Conservation (phyloP, 306 rosid species). For the Dryas drummondii region DNA sequence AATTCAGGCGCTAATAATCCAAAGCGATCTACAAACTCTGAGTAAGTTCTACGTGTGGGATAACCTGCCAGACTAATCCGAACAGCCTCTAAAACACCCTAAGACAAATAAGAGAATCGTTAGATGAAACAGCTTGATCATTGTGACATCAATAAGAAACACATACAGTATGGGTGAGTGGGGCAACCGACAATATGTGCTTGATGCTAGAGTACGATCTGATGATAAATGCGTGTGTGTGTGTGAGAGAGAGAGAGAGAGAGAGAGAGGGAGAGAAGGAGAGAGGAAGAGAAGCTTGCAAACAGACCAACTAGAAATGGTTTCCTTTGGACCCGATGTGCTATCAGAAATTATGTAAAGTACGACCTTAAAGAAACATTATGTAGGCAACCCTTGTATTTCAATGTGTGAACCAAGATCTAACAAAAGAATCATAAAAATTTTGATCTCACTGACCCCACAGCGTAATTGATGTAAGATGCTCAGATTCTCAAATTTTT, state of each 20-base stretch:
- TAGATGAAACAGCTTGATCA: background rate
- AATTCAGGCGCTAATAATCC: conserved; percentile 75
- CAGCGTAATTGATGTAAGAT: conserved; percentile 93
- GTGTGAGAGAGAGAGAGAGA: too few relatives aligned
- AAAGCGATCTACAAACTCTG: conserved; percentile 93
- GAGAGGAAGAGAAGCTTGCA: too few relatives aligned
- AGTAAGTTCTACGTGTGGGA: conserved; percentile 84
- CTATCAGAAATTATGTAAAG: too few relatives aligned
- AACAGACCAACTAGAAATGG: too few relatives aligned
- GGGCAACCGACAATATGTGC: background rate
- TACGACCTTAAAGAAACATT: background rate
- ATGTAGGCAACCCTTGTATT: conserved; percentile 16
- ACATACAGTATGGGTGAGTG: background rate
- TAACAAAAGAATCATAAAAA: conserved; percentile 24
- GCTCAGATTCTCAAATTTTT: conserved; percentile 81
- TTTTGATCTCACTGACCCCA: conserved; percentile 69
- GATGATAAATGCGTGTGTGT: too few relatives aligned
- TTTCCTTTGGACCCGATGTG: too few relatives aligned
- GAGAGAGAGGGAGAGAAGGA: too few relatives aligned
- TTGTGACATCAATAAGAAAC: background rate
- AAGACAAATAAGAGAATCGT: conserved; percentile 22
- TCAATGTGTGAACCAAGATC: conserved; percentile 22
- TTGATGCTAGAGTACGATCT: background rate
- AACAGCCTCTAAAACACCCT: conserved; percentile 99
- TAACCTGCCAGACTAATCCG: conserved; percentile 98